Percentiles rank a stretch among this genome's conserved stretches.
Conservation (phyloP, 306 rosid species). For the Morella rubra region DNA sequence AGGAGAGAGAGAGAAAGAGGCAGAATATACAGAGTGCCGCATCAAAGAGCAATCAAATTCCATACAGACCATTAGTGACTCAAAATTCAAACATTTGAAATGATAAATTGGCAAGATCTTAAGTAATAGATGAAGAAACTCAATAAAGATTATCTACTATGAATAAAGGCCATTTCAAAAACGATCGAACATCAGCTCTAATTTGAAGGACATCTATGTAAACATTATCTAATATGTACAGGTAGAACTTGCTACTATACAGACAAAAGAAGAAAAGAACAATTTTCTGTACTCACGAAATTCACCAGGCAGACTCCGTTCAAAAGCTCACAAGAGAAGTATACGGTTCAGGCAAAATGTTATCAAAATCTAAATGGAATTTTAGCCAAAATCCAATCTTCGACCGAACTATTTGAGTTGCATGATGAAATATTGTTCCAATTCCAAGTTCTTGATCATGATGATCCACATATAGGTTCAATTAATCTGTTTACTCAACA, state of each 20-base stretch:
- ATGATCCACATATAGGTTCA: background rate
- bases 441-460: constrained; percentile 1
- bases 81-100: background rate
- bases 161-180: background rate
- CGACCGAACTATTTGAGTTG: background rate
- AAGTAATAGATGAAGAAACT: background rate
- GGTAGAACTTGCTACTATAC: background rate
- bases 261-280: background rate
- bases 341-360: no score
- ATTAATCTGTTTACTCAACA: background rate
- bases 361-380: background rate
- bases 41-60: background rate
- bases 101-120: background rate
- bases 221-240: background rate
- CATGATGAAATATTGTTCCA: background rate
- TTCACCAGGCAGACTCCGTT: background rate
- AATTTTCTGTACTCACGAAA: background rate
- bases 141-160: background rate
- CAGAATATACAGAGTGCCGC: background rate
- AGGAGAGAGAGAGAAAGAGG: background rate
- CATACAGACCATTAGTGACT: background rate
- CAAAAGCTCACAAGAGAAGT: background rate
- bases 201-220: background rate
- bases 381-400: constrained; percentile 1
- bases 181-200: background rate